Conservation (phyloP, 2,329 filamentous ascomycete species). For the Aspergillus proliferans region DNA sequence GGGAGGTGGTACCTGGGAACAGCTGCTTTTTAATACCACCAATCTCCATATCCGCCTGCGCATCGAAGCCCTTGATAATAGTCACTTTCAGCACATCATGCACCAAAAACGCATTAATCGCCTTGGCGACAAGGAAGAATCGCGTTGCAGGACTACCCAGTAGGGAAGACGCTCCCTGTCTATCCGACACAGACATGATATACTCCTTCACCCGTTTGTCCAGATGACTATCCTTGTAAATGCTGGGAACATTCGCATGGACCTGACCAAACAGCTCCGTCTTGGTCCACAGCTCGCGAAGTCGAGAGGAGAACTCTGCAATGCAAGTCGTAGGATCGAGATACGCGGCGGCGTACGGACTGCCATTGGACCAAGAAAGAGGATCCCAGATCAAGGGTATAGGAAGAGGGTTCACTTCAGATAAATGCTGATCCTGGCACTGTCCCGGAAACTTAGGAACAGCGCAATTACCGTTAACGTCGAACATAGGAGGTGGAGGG, state of each 20-base stretch:
- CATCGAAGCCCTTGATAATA: constrained; percentile 20
- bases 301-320: constrained; percentile 6
- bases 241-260: constrained; percentile 11
- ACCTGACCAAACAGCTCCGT: constrained; percentile 11
- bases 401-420: background rate
- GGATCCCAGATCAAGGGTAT: background rate
- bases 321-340: constrained; percentile 3
- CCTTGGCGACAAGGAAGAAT: constrained; percentile 19
- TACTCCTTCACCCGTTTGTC: constrained; percentile 12
- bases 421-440: background rate
- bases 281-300: constrained; percentile 12
- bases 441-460: background rate
- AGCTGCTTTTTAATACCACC: constrained; percentile 11
- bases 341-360: background rate
- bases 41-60: constrained; percentile 16
- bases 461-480: background rate
- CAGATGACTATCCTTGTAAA: constrained; percentile 11
- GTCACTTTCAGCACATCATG: constrained; percentile 16
- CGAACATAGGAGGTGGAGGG: constrained; percentile 2
- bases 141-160: constrained; percentile 17
- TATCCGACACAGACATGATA: constrained; percentile 13
- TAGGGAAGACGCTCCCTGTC: constrained; percentile 12
- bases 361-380: background rate
- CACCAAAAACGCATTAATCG: constrained; percentile 22
- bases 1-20: background rate